Base-by-base conservation (phyloP, 306 rosid species). In the Rosa lucieae region DNA sequence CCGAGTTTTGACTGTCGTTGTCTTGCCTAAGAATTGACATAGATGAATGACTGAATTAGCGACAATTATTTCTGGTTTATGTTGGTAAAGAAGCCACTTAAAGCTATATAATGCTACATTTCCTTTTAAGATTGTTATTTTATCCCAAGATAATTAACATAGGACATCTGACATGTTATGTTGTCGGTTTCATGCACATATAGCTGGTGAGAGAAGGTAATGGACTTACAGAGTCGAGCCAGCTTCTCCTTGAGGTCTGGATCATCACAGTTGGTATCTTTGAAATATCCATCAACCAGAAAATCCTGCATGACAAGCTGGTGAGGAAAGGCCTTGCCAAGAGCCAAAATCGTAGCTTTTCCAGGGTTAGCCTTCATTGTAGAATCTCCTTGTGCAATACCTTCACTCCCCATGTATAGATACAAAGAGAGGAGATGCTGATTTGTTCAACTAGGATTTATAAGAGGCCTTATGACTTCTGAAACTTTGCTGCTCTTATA, bases 241-340 rank as follows among this genome's bases (percentile, higher is more conserved):
- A 95, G 93, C 77, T 95, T 95, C 55, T 85, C 84, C 84, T 89
- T 92, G 87, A 95, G 99, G 13, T 89, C 88, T 40, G 89, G 90
- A 85, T 90, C 91, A 71, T 92, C 93, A 76, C 98, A 92, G 76
- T 93, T 95, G 66, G 98, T 91, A 82, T 88, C 92, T 78, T 82
- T 90, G 83, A 95, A 95, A 81, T 95, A 95, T 47, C 98, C 94
- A 51, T 95, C 98, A 66, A 95, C 99, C 46, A 95, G 85, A 72
- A 84, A 95, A 47, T 95, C 99, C 82, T 92, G 99, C 92, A 91
- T 89, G 55, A 92, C 93, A 73, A 92, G 95, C 80, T 94, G 99
- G 78, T 90, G 97, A 75, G 99, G 99, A 78, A 94, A 92, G 61
- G 98, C 99, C 78, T 92, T 95, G 49, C 99, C 98, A 76, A 95